phyloP scores from a whole-genome alignment of 1,139 yeast species.

The Geotrichum europaeum region DNA sequence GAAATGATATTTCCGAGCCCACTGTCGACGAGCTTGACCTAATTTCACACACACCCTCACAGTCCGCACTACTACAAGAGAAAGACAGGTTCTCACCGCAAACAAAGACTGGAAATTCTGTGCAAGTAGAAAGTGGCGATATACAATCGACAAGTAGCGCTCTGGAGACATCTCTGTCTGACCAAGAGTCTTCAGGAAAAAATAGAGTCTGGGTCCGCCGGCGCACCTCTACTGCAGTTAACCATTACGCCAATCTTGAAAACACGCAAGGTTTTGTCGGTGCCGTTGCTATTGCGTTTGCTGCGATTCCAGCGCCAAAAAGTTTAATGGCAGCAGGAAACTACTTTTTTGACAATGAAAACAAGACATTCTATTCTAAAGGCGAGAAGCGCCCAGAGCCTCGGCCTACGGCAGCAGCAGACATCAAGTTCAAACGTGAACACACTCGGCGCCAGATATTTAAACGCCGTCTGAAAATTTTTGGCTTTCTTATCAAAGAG shows the following conservation, averaged over 20 bases:
- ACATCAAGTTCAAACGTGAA: conserved; percentile 15
- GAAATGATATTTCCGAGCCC: not conserved
- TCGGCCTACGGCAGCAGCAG: conserved; percentile 17
- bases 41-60: not conserved
- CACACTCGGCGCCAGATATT: conserved; percentile 13
- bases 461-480: conserved; percentile 7
- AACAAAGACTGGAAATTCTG: not conserved
- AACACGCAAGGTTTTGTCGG: conserved; percentile 18
- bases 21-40: not conserved
- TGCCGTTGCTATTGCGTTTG: conserved; percentile 15
- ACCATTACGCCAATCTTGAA: conserved; percentile 12
- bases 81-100: not conserved
- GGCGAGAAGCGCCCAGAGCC: not conserved
- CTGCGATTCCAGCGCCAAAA: conserved; percentile 16
- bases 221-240: conserved; percentile 4
- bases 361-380: not conserved
- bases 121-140: not conserved
- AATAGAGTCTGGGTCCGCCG: not conserved
- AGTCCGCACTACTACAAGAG: not conserved
- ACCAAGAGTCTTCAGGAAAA: not conserved
- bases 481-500: conserved; percentile 5
- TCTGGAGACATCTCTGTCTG: not conserved
- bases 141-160: not conserved
- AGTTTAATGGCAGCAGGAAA: conserved; percentile 1
- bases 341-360: not conserved